These are phyloP conservation scores for Geopyxis carbonaria DNA, from an alignment of 495 filamentous ascomycete genomes.

Conservation along the genomic window DNA sequence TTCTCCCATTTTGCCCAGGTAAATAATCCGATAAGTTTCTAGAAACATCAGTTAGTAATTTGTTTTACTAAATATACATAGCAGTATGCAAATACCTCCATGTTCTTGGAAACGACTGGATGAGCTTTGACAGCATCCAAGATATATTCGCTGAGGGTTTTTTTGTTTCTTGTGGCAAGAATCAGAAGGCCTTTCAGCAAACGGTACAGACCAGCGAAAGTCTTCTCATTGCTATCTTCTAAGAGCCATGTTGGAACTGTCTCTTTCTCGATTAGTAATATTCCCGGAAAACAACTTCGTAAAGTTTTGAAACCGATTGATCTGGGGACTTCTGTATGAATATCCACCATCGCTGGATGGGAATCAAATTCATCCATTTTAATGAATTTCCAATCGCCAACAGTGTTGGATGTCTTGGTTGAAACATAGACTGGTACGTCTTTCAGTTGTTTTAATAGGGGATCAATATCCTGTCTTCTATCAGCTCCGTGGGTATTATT, in stretches of 20 bases:
- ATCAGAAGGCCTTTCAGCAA: slow-evolving; percentile 12
- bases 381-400: background rate
- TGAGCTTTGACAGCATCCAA: background rate
- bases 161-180: background rate
- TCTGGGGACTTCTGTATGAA: background rate
- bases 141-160: background rate
- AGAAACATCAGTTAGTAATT: background rate
- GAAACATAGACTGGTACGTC: background rate
- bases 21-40: too few relatives aligned
- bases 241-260: background rate
- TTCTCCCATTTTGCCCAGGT: too few relatives aligned
- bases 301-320: background rate
- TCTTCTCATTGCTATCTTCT: slow-evolving; percentile 6
- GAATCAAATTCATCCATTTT: background rate
- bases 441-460: background rate
- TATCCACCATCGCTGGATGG: background rate
- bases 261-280: background rate
- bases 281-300: background rate
- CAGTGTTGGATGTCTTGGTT: background rate
- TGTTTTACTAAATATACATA: background rate
- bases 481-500: too few relatives aligned
- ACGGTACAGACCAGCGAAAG: slow-evolving; percentile 6
- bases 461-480: too few relatives aligned
- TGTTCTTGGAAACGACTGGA: background rate
- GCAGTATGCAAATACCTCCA: background rate